phyloP scores from a whole-genome alignment of 306 rosid species.

The Notholithocarpus densiflorus region DNA sequence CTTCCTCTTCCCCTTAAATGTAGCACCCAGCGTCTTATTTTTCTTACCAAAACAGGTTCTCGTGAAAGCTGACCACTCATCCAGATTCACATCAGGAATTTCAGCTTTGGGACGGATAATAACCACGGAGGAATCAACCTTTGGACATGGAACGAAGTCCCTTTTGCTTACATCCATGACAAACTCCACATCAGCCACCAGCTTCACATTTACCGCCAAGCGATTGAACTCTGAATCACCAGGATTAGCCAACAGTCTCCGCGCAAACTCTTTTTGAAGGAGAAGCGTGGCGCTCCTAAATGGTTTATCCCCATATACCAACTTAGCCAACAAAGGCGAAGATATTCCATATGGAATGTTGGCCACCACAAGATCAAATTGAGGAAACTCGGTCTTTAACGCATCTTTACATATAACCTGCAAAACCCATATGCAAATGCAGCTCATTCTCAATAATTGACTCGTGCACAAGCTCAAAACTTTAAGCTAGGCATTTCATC shows the following conservation, averaged over 20 bases:
- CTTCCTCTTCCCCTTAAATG: slow-evolving; percentile 65
- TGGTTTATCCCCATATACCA: slow-evolving; percentile 44
- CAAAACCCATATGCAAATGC: slow-evolving; percentile 21
- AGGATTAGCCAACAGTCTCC: slow-evolving; percentile 67
- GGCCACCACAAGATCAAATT: slow-evolving; percentile 76
- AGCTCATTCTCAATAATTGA: neutral
- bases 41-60: slow-evolving; percentile 60
- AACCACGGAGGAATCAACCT: slow-evolving; percentile 86
- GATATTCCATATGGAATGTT: slow-evolving; percentile 87
- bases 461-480: neutral
- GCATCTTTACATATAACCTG: slow-evolving; percentile 75
- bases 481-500: slow-evolving; percentile 40
- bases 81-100: slow-evolving; percentile 53
- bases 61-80: slow-evolving; percentile 73
- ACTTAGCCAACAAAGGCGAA: slow-evolving; percentile 66
- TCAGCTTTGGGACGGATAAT: slow-evolving; percentile 63
- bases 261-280: slow-evolving; percentile 86
- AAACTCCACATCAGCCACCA: slow-evolving; percentile 71
- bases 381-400: slow-evolving; percentile 62
- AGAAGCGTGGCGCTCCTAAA: slow-evolving; percentile 87
- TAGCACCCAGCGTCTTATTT: slow-evolving; percentile 82
- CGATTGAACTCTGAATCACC: slow-evolving; percentile 77
- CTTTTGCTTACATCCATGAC: slow-evolving; percentile 84
- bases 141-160: slow-evolving; percentile 78
- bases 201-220: slow-evolving; percentile 71